These are phyloP conservation scores for Ramalina peruviana DNA, from an alignment of 495 filamentous ascomycete species.

Conservation along the genomic window DNA sequence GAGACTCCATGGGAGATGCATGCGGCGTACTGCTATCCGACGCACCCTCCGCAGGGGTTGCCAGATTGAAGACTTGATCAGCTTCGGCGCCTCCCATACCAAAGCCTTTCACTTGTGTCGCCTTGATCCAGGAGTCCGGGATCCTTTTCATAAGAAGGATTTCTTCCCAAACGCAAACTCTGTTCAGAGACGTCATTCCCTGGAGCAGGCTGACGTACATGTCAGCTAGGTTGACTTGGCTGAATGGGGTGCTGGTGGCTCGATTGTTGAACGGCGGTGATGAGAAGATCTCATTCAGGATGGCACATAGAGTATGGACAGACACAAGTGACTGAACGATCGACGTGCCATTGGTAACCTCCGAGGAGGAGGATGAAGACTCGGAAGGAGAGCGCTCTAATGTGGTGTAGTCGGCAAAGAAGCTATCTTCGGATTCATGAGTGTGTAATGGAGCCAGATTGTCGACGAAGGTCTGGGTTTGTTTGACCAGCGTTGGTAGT, in stretches of 20 bases:
- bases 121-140: constrained; percentile 52
- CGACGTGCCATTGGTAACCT: constrained; percentile 46
- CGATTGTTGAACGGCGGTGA: constrained; percentile 47
- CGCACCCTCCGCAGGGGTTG: neutral
- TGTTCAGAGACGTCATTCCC: constrained; percentile 60
- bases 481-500: constrained; percentile 62
- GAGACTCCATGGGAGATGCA: neutral
- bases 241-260: constrained; percentile 44
- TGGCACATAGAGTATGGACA: constrained; percentile 56
- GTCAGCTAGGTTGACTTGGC: constrained; percentile 65
- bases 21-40: neutral
- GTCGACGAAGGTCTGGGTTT: constrained; percentile 54
- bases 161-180: constrained; percentile 71
- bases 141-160: constrained; percentile 54
- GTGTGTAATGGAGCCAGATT: constrained; percentile 49
- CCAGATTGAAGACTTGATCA: constrained; percentile 24
- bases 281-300: constrained; percentile 60
- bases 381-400: constrained; percentile 16
- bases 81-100: constrained; percentile 32
- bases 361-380: constrained; percentile 12
- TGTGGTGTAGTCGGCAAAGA: constrained; percentile 52
- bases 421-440: constrained; percentile 34
- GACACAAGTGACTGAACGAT: constrained; percentile 65
- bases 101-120: constrained; percentile 38
- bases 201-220: constrained; percentile 55